Percentiles rank a stretch among this genome's conserved stretches.
phyloP scores from a whole-genome alignment of 495 filamentous ascomycete species.

The Venustampulla echinocandica region DNA sequence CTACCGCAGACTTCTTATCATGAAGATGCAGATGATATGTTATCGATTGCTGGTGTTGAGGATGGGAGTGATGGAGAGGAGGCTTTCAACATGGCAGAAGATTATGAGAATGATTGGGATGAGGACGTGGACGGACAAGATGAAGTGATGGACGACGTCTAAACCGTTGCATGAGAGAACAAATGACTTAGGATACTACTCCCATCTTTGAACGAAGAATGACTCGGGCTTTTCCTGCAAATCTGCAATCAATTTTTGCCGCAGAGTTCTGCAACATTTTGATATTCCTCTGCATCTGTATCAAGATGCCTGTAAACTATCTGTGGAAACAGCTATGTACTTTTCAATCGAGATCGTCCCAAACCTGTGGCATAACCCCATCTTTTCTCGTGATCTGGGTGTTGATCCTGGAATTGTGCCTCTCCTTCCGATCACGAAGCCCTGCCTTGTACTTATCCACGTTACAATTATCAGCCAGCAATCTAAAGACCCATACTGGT shows the following conservation, averaged over 20 bases:
- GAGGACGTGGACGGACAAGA: neutral
- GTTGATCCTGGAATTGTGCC: neutral
- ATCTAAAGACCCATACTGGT: neutral
- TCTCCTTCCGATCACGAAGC: neutral
- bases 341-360: neutral
- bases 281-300: too few relatives aligned
- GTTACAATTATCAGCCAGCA: neutral
- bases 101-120: neutral
- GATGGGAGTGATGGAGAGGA: neutral
- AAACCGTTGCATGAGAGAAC: neutral
- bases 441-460: neutral
- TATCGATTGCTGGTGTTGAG: neutral
- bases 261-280: too few relatives aligned
- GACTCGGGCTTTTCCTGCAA: too few relatives aligned
- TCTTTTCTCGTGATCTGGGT: neutral
- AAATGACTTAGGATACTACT: neutral
- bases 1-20: neutral
- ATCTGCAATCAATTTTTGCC: too few relatives aligned
- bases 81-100: too few relatives aligned
- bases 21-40: neutral
- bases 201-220: neutral
- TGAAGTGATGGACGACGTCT: neutral
- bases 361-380: neutral
- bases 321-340: too few relatives aligned
- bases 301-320: too few relatives aligned